Conservation (phyloP, 495 filamentous ascomycete species). For the Parachaetomium inaequale region DNA sequence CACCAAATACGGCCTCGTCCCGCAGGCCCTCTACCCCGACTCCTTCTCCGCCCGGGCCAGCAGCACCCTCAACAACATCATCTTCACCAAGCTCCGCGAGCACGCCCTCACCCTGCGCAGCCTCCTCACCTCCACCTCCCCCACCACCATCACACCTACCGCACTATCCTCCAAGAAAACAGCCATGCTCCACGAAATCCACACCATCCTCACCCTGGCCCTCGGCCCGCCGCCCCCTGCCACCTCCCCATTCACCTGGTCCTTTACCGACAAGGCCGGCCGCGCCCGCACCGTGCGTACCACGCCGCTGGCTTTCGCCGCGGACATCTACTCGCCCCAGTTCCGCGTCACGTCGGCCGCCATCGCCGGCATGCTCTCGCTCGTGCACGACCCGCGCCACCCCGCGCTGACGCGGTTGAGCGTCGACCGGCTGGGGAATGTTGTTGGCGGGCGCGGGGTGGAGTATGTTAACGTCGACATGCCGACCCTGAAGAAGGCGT, state of each 20-base stretch:
- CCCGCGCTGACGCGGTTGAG: slow-evolving; percentile 65
- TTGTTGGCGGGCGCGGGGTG: slow-evolving; percentile 65
- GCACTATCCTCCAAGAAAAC: slow-evolving; percentile 50
- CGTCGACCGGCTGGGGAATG: slow-evolving; percentile 73
- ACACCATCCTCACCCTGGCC: slow-evolving; percentile 71
- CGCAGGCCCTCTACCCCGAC: slow-evolving; percentile 76
- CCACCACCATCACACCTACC: background rate
- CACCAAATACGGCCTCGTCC: slow-evolving; percentile 78
- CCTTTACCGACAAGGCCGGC: slow-evolving; percentile 63
- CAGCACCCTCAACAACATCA: slow-evolving; percentile 62
- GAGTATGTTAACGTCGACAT: slow-evolving; percentile 82
- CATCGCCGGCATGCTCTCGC: slow-evolving; percentile 54
- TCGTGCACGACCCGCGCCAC: slow-evolving; percentile 82
- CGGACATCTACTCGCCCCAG: slow-evolving; percentile 36
- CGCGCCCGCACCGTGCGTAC: slow-evolving; percentile 54
- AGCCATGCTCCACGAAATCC: slow-evolving; percentile 71
- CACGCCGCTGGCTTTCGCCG: slow-evolving; percentile 65
- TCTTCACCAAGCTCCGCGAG: slow-evolving; percentile 85
- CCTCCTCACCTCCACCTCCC: slow-evolving; percentile 27
- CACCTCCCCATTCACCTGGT: slow-evolving; percentile 67
- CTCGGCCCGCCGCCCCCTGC: slow-evolving; percentile 68
- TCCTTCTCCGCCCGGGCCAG: slow-evolving; percentile 70
- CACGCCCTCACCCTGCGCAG: slow-evolving; percentile 63
- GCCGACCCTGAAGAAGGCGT: slow-evolving; percentile 63
- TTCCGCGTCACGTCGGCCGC: background rate